A percentile compares a stretch with the other conserved stretches of the same genome.
These are phyloP conservation scores for Leccinum broughii DNA, from an alignment of 768 basidiomycete species.

Conservation along the genomic window DNA sequence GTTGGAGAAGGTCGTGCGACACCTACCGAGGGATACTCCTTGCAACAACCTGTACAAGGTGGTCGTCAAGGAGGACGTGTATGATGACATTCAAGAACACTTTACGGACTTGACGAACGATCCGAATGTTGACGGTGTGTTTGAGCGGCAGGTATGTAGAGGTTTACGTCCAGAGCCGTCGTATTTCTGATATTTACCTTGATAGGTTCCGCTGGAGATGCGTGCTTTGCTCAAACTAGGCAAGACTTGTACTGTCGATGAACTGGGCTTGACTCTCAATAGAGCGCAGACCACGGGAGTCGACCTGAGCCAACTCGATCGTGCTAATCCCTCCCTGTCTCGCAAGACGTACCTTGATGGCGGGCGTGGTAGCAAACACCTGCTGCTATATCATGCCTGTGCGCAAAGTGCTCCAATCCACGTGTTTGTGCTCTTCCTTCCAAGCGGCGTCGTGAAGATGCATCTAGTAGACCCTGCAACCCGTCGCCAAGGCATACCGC, in stretches of 20 bases:
- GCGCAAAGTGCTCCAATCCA: conserved; percentile 75
- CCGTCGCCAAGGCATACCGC: conserved; percentile 78
- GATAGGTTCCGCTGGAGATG: conserved; percentile 76
- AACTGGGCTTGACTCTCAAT: conserved; percentile 70
- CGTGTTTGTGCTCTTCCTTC: conserved; percentile 85
- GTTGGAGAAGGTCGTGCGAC: conserved; percentile 70
- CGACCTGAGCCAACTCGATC: conserved; percentile 79
- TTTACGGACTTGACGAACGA: conserved; percentile 93
- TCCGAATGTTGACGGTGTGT: conserved; percentile 93
- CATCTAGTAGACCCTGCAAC: conserved; percentile 90
- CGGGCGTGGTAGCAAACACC: conserved; percentile 69
- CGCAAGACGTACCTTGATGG: conserved; percentile 72
- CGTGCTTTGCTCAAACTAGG: conserved; percentile 85
- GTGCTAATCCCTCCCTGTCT: conserved; percentile 54
- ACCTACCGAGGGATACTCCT: conserved; percentile 76
- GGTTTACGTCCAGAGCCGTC: not conserved
- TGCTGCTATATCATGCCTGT: conserved; percentile 87
- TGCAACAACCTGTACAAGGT: conserved; percentile 83
- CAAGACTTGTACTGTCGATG: conserved; percentile 71
- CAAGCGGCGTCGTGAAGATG: conserved; percentile 65
- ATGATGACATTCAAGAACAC: conserved; percentile 82
- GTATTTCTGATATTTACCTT: not conserved
- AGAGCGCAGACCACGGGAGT: conserved; percentile 81
- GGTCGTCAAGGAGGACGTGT: conserved; percentile 79
- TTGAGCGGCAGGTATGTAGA: conserved; percentile 80